These are phyloP conservation scores for Haplosporangium gracile DNA, from an alignment of 192 early-diverging fungal genomes.

Conservation along the genomic window DNA sequence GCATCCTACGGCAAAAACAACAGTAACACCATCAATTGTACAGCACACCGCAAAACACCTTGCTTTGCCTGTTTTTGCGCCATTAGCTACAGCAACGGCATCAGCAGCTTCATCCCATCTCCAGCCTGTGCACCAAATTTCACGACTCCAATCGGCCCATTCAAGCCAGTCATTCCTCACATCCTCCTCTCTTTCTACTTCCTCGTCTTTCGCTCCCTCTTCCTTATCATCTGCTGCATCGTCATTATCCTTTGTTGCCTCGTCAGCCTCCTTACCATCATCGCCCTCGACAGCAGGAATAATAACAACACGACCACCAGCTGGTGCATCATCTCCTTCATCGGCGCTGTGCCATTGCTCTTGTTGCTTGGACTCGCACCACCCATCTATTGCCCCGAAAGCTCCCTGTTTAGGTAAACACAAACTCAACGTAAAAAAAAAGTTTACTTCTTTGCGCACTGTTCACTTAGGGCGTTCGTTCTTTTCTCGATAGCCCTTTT, in stretches of 20 bases:
- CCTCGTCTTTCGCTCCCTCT: background rate
- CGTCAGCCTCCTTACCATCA: background rate
- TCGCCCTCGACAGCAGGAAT: background rate
- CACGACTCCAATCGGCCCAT: background rate
- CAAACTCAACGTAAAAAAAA: background rate
- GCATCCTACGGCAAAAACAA: background rate
- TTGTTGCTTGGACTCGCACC: background rate
- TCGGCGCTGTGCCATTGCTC: background rate
- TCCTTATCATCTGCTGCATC: background rate
- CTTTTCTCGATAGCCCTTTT: background rate
- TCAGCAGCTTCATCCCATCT: background rate
- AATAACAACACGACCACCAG: background rate
- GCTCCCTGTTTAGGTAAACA: background rate
- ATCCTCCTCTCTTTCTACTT: background rate
- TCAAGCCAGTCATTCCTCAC: background rate
- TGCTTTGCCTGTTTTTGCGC: background rate
- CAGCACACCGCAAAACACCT: background rate
- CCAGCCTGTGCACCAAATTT: background rate
- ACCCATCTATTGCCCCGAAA: background rate
- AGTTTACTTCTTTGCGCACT: too few species aligned
- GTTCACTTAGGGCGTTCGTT: too few species aligned
- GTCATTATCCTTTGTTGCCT: background rate
- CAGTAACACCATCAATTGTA: background rate
- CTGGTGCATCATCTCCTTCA: background rate
- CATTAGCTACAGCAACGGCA: background rate